These are phyloP conservation scores for Marchantia paleacea DNA, from an alignment of 225 moss, liverwort and hornwort species.

Conservation along the genomic window DNA sequence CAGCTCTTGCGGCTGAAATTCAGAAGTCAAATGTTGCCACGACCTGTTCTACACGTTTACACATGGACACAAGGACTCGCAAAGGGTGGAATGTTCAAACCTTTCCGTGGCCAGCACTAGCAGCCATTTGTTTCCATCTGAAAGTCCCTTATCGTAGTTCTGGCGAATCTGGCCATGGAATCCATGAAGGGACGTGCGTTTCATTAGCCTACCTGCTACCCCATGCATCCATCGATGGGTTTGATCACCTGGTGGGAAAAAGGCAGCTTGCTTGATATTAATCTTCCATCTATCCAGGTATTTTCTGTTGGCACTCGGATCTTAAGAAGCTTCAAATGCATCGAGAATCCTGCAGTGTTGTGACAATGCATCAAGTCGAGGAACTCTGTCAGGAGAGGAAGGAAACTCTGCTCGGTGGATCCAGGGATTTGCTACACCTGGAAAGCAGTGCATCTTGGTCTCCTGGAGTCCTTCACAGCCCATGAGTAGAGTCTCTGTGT, in stretches of 20 bases:
- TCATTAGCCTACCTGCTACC: neutral
- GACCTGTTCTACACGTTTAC: neutral
- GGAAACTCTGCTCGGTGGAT: no score
- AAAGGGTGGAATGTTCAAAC: neutral
- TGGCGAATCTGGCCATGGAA: slow-evolving; percentile 3
- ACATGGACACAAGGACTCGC: neutral
- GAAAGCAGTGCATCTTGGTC: no score
- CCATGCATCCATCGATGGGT: neutral
- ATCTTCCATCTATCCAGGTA: no score
- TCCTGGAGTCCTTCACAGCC: no score
- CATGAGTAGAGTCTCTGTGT: no score
- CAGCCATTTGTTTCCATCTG: neutral
- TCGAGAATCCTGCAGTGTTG: no score
- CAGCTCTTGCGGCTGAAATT: neutral
- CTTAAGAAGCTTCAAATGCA: no score
- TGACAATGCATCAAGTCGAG: no score
- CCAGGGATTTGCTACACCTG: no score
- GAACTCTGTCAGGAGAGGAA: no score
- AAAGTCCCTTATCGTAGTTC: neutral
- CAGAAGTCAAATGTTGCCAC: neutral
- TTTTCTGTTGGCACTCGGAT: no score
- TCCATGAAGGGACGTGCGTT: slow-evolving; percentile 6
- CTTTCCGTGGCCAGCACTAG: neutral
- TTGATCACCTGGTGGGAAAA: neutral
- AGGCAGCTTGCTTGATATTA: no score